Base-by-base conservation (phyloP, 176 grass and related monocot species). In the Saccharum spontaneum region DNA sequence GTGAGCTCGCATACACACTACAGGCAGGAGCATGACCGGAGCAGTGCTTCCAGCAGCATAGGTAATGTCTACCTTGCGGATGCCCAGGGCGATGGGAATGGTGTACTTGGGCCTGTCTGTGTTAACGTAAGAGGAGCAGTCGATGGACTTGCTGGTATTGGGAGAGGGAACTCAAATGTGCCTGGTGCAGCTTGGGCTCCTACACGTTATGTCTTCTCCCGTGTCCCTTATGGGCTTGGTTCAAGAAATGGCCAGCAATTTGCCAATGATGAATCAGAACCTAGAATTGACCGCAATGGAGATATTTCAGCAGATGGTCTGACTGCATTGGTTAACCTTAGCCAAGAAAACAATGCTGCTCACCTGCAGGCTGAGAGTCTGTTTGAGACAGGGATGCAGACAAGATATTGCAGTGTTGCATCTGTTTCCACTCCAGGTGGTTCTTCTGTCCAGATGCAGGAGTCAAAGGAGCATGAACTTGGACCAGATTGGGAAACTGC, bases 111-210 rank as follows among this genome's bases (percentile, higher is more conserved):
- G 40, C 84, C 97, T 85, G 87, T 89, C 30, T 93, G 88, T 79
- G 91, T 94, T 74, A 94, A 95, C 9, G 91, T 94, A 67, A 92
- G 97, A 90, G 97, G 93, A 52, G 88, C 93, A 85, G 89, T 93
- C 81, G 97, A 99, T 79, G 97, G 93, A 40, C 91, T 99, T 84
- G 97, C 91, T 77, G 97, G 91, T 36, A 99, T 99, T 54, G 97
- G 97, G 66, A 87, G 97, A 78, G 97, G 97, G 59, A 93, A 92
- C 77, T 85, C 93, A 63, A 91, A 91, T 79, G 90, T 80, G 75
- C 82, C 90, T 86, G 90, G 90, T 86, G 63, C 93, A 80, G 86
- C 93, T 79, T 99, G 93, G 97, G 87, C 88, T 86, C 93, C 93
- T 23, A 99, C 97, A 13, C 93, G 93, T 65, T 96, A 94, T 20